Base-by-base conservation (phyloP, 768 basidiomycete species). In the Boletus vermiculosoides region DNA sequence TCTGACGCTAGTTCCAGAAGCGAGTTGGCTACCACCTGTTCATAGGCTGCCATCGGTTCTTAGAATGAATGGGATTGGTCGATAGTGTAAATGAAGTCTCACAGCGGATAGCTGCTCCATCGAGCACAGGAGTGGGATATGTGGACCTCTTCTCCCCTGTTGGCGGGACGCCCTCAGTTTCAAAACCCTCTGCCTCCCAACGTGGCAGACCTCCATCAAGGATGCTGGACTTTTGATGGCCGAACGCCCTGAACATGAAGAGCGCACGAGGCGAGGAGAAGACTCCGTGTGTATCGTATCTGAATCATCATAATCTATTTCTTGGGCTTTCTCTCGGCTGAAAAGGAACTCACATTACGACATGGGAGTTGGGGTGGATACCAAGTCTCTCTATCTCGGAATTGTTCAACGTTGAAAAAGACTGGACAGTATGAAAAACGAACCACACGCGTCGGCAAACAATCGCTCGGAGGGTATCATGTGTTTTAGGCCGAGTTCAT, bases 171-270 rank as follows among this genome's bases (percentile, higher is more conserved):
- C 61, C 59, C 48, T 84, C 86, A 11, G 83, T 65, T n/a, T 79
- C 75, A 16, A 81, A 74, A 20, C 86, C 85, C 66, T 89, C 85
- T 31, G 78, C 80, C 56, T 83, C 77, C 91, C 92, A 96, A 40
- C 82, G 76, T 33, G 91, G 92, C 13, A 98, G 80, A 20, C 95
- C 96, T n/a, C 97, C 97, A 71, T 98, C 85, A 16, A 99, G 79
- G 12, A 98, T 81, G 58, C 90, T 92, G 9, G 94, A 92, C 44
- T 86, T 86, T 33, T 78, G 72, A 71, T 99, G 97, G 9, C 92
- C 92, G 72, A 97, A 94, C 23, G 89, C 80, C 74, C 90, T 83
- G 81, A 98, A 97, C 78, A 92, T 98, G 78, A 91, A 98, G 44
- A 94, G 80, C 2, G 93, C 92, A 56, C 97, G 84, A 52, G 97